Percentiles rank a stretch among this genome's conserved stretches.
Evolutionary conservation across 768 basidiomycete species (phyloP).

Genomic region (Boletus pseudopeckii): DNA sequence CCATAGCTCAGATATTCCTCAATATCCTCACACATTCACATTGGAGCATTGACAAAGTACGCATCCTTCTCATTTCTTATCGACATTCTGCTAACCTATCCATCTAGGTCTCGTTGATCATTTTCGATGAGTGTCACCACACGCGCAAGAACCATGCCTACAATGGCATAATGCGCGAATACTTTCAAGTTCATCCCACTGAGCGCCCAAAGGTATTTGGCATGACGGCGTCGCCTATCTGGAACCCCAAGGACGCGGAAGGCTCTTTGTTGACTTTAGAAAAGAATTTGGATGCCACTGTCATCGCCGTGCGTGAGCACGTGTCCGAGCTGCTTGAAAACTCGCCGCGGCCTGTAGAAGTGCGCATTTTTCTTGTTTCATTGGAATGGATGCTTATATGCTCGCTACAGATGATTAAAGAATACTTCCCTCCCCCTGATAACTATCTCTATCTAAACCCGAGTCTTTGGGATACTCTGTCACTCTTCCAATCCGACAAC

Average conservation of each 20-base stretch:
- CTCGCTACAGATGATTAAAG: constrained; percentile 47
- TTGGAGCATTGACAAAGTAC: constrained; percentile 65
- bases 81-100: neutral
- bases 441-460: constrained; percentile 56
- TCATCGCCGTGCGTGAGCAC: constrained; percentile 72
- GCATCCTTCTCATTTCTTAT: neutral
- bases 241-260: constrained; percentile 68
- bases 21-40: constrained; percentile 79
- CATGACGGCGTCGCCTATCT: constrained; percentile 89
- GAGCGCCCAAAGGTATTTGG: constrained; percentile 84
- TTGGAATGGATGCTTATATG: constrained; percentile 1
- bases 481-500: constrained; percentile 34
- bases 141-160: constrained; percentile 55
- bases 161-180: constrained; percentile 56
- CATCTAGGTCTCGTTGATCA: constrained; percentile 49
- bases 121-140: constrained; percentile 61
- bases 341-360: constrained; percentile 66
- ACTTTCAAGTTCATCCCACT: constrained; percentile 41
- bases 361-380: constrained; percentile 25
- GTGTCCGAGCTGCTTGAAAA: constrained; percentile 59
- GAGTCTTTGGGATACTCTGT: constrained; percentile 52
- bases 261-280: constrained; percentile 64
- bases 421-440: constrained; percentile 51
- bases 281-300: constrained; percentile 66
- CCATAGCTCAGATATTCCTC: constrained; percentile 74